Conservation (phyloP, 2,329 filamentous ascomycete genomes). For the Teratosphaeria pseudoeucalypti region DNA sequence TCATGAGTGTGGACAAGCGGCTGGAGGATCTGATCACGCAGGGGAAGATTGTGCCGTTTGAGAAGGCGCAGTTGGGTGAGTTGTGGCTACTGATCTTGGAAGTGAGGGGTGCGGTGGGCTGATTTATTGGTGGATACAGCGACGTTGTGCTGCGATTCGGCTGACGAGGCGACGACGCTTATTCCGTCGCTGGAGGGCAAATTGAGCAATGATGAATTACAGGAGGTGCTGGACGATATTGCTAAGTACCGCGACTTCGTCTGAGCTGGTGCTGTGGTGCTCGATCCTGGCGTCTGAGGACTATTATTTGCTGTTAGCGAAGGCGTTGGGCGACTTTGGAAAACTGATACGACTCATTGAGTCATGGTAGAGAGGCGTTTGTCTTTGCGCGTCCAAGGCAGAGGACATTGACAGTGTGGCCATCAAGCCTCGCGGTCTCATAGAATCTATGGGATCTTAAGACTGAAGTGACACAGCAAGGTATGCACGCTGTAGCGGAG, state of each 20-base stretch:
- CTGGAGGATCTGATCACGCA: slow-evolving; percentile 90
- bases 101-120: background rate
- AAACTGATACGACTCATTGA: background rate
- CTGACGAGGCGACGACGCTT: slow-evolving; percentile 91
- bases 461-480: background rate
- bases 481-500: background rate
- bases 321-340: background rate
- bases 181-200: slow-evolving; percentile 85
- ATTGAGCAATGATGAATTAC: slow-evolving; percentile 78
- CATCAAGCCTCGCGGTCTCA: too few relatives aligned
- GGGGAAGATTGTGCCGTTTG: slow-evolving; percentile 63
- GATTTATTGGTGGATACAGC: slow-evolving; percentile 40
- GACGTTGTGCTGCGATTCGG: slow-evolving; percentile 80
- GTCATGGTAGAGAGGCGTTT: background rate
- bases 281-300: background rate
- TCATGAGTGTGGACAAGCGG: slow-evolving; percentile 61
- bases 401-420: too few relatives aligned
- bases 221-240: slow-evolving; percentile 82
- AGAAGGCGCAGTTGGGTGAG: slow-evolving; percentile 81
- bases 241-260: slow-evolving; percentile 56
- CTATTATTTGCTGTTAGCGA: background rate
- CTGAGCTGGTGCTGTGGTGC: background rate
- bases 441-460: too few relatives aligned
- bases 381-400: too few relatives aligned
- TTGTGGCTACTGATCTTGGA: slow-evolving; percentile 5